phyloP scores from a whole-genome alignment of 495 filamentous ascomycete species.

The Neurospora tetrasperma region DNA sequence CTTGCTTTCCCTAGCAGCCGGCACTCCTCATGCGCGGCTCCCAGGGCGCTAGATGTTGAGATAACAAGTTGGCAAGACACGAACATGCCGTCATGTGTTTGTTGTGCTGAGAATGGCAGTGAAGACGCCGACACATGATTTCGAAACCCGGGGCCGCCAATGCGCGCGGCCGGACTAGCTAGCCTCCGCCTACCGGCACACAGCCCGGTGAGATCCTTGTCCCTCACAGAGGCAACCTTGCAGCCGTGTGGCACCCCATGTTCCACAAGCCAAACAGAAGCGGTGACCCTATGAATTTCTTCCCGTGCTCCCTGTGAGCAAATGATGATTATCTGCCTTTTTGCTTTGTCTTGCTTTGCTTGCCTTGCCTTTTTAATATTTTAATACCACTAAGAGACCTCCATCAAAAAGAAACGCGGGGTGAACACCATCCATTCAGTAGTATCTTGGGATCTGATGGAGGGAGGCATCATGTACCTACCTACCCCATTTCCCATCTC shows the following conservation, averaged over 20 bases:
- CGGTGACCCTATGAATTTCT: background rate
- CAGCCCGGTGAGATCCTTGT: slow-evolving; percentile 12
- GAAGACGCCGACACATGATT: background rate
- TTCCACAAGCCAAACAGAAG: background rate
- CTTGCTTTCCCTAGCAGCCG: background rate
- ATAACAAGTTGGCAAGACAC: background rate
- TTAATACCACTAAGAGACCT: background rate
- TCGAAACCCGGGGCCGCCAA: slow-evolving; percentile 2
- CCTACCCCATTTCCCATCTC: background rate
- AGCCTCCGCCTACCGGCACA: slow-evolving; percentile 4
- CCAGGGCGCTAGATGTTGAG: background rate
- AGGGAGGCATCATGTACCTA: background rate
- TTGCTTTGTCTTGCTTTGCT: background rate
- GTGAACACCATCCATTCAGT: background rate
- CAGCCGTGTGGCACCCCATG: slow-evolving; percentile 13
- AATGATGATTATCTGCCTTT: background rate
- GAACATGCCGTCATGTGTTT: slow-evolving; percentile 1
- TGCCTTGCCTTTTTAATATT: background rate
- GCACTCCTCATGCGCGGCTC: background rate
- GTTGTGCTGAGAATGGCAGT: slow-evolving; percentile 1
- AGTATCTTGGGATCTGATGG: background rate
- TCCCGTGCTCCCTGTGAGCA: background rate
- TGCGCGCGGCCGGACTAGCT: slow-evolving; percentile 1
- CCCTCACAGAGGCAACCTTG: slow-evolving; percentile 8
- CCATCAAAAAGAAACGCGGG: background rate